phyloP scores from a whole-genome alignment of 2,329 filamentous ascomycete species.

The Periconia sp. region DNA sequence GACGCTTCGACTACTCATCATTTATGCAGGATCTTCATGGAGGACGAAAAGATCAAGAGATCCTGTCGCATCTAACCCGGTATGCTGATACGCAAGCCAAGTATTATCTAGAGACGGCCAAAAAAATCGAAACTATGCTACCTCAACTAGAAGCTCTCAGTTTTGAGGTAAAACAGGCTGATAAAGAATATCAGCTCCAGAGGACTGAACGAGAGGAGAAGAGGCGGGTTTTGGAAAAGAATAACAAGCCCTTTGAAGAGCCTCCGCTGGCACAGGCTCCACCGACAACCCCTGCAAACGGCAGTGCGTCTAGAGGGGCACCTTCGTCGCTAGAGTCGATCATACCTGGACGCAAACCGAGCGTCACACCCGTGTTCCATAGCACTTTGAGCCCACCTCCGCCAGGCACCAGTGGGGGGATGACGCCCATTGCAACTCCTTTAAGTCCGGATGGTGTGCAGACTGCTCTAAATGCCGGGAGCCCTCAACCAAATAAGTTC shows the following conservation, averaged over 20 bases:
- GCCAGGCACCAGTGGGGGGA: constrained; percentile 16
- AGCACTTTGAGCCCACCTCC: constrained; percentile 37
- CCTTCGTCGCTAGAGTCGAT: constrained; percentile 26
- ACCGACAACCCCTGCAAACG: constrained; percentile 26
- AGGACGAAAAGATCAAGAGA: constrained; percentile 96
- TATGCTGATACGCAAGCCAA: constrained; percentile 90
- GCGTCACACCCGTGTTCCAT: constrained; percentile 36
- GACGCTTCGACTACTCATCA: constrained; percentile 96
- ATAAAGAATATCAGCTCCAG: constrained; percentile 96
- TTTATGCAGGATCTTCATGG: constrained; percentile 99
- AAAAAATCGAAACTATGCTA: constrained; percentile 82
- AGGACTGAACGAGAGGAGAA: constrained; percentile 96
- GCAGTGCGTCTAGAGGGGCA: constrained; percentile 21
- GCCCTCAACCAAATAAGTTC: constrained; percentile 63
- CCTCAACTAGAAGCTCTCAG: constrained; percentile 89
- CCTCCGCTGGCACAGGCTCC: constrained; percentile 23
- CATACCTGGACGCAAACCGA: constrained; percentile 33
- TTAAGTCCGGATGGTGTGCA: constrained; percentile 34
- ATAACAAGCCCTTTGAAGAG: constrained; percentile 56
- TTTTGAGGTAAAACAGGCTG: constrained; percentile 84
- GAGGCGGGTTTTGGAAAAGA: constrained; percentile 84
- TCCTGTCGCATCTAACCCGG: constrained; percentile 89
- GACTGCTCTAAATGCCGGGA: constrained; percentile 23
- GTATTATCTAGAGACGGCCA: constrained; percentile 78
- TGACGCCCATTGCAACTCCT: constrained; percentile 23